Percentiles rank a stretch among this genome's conserved stretches.
phyloP scores from a whole-genome alignment of 2,329 filamentous ascomycete genomes.

The Phialophora chinensis region DNA sequence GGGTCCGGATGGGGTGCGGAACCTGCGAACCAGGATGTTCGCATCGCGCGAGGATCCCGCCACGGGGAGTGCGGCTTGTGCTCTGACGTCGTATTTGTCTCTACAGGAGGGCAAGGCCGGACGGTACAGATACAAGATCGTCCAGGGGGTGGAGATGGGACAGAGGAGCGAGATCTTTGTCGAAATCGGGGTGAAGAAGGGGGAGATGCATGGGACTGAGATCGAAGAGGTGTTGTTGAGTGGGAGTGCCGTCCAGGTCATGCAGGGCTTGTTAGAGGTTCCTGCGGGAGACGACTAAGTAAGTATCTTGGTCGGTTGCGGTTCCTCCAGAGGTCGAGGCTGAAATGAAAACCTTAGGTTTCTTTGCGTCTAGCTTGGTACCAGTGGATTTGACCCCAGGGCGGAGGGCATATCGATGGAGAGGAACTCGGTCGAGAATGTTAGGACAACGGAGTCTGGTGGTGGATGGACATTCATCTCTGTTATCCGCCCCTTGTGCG shows the following conservation, averaged over 20 bases:
- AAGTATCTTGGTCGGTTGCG: too few species aligned
- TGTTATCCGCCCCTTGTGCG: too few species aligned
- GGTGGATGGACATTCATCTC: too few species aligned
- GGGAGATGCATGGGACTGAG: slow-evolving; percentile 17
- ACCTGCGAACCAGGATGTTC: slow-evolving; percentile 33
- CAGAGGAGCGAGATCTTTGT: slow-evolving; percentile 52
- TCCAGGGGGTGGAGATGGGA: slow-evolving; percentile 73
- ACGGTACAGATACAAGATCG: slow-evolving; percentile 60
- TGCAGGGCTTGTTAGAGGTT: slow-evolving; percentile 44
- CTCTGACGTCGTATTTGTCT: slow-evolving; percentile 62
- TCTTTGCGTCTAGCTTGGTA: too few species aligned
- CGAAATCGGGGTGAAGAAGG: slow-evolving; percentile 35
- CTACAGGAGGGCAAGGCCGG: slow-evolving; percentile 47
- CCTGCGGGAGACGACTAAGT: slow-evolving; percentile 25
- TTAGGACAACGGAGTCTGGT: too few species aligned
- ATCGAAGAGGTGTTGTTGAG: slow-evolving; percentile 46
- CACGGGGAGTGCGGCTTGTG: slow-evolving; percentile 67
- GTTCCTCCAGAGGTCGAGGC: too few species aligned
- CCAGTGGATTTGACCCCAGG: too few species aligned
- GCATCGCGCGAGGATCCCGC: slow-evolving; percentile 61
- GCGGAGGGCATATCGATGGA: too few species aligned
- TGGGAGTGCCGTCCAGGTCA: slow-evolving; percentile 46
- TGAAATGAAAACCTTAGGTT: background rate
- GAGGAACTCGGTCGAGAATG: too few species aligned
- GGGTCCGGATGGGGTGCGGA: slow-evolving; percentile 9